phyloP scores from a whole-genome alignment of 176 grass and related monocot species.

The maize (Zea mays) region Zm-B73-REFERENCE-NAM-5.0 NC_050097.1:31140001-31140500 shows the following conservation, averaged over 20 bases:
- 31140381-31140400: slow-evolving; percentile 9
- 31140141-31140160: slow-evolving; percentile 52
- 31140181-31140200: slow-evolving; percentile 86
- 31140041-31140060: slow-evolving; percentile 19
- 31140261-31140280: slow-evolving; percentile 20
- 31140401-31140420: slow-evolving; percentile 4
- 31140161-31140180: slow-evolving; percentile 97
- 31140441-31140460: not conserved
- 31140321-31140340: not conserved
- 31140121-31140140: slow-evolving; percentile 11
- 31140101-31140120: slow-evolving; percentile 71
- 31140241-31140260: slow-evolving; percentile 93
- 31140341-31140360: not conserved
- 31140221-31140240: slow-evolving; percentile 93
- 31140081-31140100: slow-evolving; percentile 75
- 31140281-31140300: not conserved
- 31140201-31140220: slow-evolving; percentile 92
- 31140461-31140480: slow-evolving; percentile 90
- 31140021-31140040: not conserved
- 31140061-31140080: slow-evolving; percentile 70
- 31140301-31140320: not conserved
- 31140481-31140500: slow-evolving; percentile 88
- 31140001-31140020: not conserved
- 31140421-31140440: slow-evolving; percentile 1
- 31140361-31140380: not conserved